Evolutionary conservation across 371 early-diverging fungal genomes (phyloP), one percentile per base, ranked within the genome.

Genomic region (Mycotypha africana): DNA sequence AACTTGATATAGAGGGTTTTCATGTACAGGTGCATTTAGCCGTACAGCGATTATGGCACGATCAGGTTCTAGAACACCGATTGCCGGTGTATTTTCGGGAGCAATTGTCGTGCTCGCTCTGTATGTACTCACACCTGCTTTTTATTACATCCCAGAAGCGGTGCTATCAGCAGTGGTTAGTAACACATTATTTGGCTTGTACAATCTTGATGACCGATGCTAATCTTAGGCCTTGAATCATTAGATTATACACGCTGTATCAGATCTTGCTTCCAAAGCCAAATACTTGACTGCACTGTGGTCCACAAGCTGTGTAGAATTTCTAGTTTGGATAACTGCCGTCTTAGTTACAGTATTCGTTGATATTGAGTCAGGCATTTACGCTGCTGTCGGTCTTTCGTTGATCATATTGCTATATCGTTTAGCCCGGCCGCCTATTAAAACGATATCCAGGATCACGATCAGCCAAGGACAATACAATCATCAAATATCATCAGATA

Each of bases 1-100:
- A 6, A 8, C 8, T 28, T 12, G 8, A 28, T 43, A 19, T 43
- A 84, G 88, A 12, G 87, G 82, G 0, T 91, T 82, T 63, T 88
- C 94, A 11, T 84, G 85, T 7, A 90, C 92, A 24, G 94, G 93
- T 15, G 88, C 92, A 3, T 92, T 95, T 55, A 88, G 89, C 14
- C 83, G 96, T 44, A 85, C 90, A 0, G 89, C 92, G 16, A 79
- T 93, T 52, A 91, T 89, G 74, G 65, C 80, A 33, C 66, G 81
- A 40, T 81, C 86, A 11, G 92, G 92, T 4, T 88, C 85, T 19
- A 71, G 82, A 36, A 88, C 92, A 0, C 93, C 96, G 0, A 54
- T 89, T 4, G 87, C 89, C 1, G 87, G 89, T 15, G 56, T 88
- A 17, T 78, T 90, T 60, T 83, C 89, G 3, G 88, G 81, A 1